Base-by-base conservation (phyloP, 2,329 filamentous ascomycete genomes). In the Xylariaceae sp. region DNA sequence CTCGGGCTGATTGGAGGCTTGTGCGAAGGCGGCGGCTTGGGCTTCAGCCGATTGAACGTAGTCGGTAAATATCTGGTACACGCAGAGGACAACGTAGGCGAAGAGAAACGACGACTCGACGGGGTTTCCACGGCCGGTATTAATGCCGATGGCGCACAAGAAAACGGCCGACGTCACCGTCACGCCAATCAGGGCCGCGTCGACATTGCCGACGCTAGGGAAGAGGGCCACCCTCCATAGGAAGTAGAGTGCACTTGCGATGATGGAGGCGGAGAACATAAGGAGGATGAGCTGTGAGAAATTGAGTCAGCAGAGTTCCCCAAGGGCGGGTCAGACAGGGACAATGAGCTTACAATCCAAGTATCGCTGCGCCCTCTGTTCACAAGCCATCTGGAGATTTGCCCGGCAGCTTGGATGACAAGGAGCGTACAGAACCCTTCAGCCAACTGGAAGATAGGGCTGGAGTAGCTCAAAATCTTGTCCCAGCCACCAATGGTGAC, bases 21-120 rank as follows among this genome's bases (percentile, higher is more conserved):
- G 70, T 56, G 74, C 73, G 46, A 79, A 79, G 3, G 77, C 72
- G 2, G 76, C 74, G 32, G 83, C 79, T 34, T 79, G 75, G 31
- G 80, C 76, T n/a, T 80, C 84, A 19, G 80, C 72, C 3, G 88
- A 91, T 2, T 94, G 91, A 63, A 92, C 84, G 73, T 97, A 97
- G 73, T 99, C 94, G 65, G 94, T 99, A 72, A 97, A 97, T 71
- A 97, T 97, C 72, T 99, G 94, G 74, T 97, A 99, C 68, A 97
- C 88, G 76, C 92, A 97, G 59, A 99, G 85, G n/a, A 96, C 94
- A 58, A 96, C 84, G 72, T 99, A 99, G 66, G 94, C 92, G 68
- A 99, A 97, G 55, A 99, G 80, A 8, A 99, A 77, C 27, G 92
- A 96, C 63, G 90, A 95, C 73, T 99, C 92, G 52, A 97, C 88